A percentile compares a stretch with the other conserved stretches of the same genome.
Evolutionary conservation across 2,329 filamentous ascomycete species (phyloP).

Genomic region (Pseudogymnoascus sp.): DNA sequence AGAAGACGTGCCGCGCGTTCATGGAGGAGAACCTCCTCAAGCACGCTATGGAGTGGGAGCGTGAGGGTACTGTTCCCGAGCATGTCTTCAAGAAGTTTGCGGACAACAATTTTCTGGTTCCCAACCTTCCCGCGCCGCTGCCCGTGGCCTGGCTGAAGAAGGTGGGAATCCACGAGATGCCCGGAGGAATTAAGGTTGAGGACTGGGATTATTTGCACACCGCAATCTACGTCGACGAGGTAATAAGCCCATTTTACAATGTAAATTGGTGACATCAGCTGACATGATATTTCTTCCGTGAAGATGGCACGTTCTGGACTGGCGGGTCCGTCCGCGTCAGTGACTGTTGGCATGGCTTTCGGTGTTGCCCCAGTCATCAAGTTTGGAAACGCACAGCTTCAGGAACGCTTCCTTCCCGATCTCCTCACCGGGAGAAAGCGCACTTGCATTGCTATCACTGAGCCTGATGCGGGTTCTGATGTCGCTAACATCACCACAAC

Average conservation of each 20-base stretch:
- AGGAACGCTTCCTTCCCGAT: constrained; percentile 55
- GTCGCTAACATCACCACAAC: constrained; percentile 66
- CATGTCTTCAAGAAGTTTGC: constrained; percentile 59
- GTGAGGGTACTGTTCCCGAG: constrained; percentile 47
- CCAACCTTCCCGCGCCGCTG: constrained; percentile 59
- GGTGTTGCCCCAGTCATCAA: constrained; percentile 45
- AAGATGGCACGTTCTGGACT: constrained; percentile 56
- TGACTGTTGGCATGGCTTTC: constrained; percentile 66
- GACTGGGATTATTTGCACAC: constrained; percentile 68
- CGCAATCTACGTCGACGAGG: constrained; percentile 39
- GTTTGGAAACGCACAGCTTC: not conserved
- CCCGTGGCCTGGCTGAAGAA: constrained; percentile 60
- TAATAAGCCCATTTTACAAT: not conserved
- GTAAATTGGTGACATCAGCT: not conserved
- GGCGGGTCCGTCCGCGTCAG: constrained; percentile 52
- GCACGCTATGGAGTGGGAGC: constrained; percentile 64
- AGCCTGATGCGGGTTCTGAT: constrained; percentile 66
- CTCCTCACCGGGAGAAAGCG: constrained; percentile 59
- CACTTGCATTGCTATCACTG: constrained; percentile 70
- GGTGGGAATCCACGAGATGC: constrained; percentile 57
- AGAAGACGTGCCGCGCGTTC: constrained; percentile 60
- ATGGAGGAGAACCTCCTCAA: constrained; percentile 54
- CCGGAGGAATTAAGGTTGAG: constrained; percentile 59
- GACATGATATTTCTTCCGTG: constrained; percentile 50
- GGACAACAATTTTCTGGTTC: constrained; percentile 61